A percentile compares a stretch with the other conserved stretches of the same genome.
Conservation (phyloP, 2,329 filamentous ascomycete species). For the Huntiella omanensis region DNA sequence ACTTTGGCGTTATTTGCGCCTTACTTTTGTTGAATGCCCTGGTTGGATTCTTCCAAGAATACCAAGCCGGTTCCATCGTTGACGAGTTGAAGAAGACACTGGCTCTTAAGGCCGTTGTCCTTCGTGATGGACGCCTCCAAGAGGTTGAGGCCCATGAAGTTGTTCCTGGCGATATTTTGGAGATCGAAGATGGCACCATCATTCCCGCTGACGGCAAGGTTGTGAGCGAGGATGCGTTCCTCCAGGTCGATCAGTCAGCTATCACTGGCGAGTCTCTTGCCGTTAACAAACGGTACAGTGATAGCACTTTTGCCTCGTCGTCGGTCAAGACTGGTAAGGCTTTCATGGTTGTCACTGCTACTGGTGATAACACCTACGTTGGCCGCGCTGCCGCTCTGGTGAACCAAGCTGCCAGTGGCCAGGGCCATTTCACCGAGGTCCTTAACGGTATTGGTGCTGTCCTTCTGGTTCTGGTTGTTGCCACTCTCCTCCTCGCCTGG, state of each 20-base stretch:
- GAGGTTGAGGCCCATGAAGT: conserved; percentile 71
- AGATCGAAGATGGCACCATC: conserved; percentile 75
- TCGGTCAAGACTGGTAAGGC: conserved; percentile 80
- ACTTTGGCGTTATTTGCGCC: conserved; percentile 79
- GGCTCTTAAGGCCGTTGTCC: conserved; percentile 69
- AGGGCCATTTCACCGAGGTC: conserved; percentile 33
- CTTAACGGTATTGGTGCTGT: conserved; percentile 72
- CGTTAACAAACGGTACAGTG: conserved; percentile 70
- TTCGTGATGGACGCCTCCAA: conserved; percentile 57
- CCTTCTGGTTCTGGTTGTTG: conserved; percentile 59
- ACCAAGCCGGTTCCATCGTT: conserved; percentile 75
- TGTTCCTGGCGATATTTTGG: conserved; percentile 76
- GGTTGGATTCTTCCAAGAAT: conserved; percentile 81
- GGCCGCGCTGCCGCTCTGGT: conserved; percentile 76
- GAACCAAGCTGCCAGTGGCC: conserved; percentile 46
- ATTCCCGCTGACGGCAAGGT: conserved; percentile 78
- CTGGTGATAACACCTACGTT: conserved; percentile 79
- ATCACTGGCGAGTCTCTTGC: conserved; percentile 85
- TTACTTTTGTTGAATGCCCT: conserved; percentile 66
- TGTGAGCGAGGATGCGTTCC: conserved; percentile 67
- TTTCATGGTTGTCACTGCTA: conserved; percentile 64
- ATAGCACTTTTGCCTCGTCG: conserved; percentile 69
- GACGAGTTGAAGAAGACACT: conserved; percentile 82
- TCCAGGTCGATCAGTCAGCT: conserved; percentile 20
- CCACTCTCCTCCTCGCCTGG: conserved; percentile 71